Evolutionary conservation across 148 eudicot species (phyloP).

Genomic region (Rhododendron simsii): DNA sequence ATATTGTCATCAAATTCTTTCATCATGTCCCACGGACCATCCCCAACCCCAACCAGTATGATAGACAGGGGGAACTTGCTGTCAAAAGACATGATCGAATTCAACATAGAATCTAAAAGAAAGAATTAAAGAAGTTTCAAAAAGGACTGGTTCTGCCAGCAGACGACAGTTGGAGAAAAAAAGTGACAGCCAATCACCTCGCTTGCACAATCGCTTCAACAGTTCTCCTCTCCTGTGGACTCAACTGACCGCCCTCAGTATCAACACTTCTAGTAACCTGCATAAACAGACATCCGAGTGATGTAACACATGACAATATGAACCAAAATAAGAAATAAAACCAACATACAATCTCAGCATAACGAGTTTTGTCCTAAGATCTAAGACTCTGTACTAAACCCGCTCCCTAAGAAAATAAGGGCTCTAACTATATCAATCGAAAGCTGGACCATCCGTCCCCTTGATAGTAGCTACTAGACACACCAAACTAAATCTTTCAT

Average conservation of each 20-base stretch:
- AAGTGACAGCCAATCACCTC: slow-evolving; percentile 36
- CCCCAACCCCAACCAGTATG: slow-evolving; percentile 95
- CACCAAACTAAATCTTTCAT: not conserved
- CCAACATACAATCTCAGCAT: not conserved
- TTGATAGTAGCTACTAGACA: not conserved
- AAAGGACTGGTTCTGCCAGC: not conserved
- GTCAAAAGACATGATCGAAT: slow-evolving; percentile 15
- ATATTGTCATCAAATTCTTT: slow-evolving; percentile 94
- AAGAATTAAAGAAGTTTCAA: not conserved
- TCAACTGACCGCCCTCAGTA: slow-evolving; percentile 62
- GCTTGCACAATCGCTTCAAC: slow-evolving; percentile 87
- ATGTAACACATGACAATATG: not conserved
- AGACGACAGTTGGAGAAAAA: not conserved
- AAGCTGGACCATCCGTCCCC: not conserved
- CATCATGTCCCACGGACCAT: slow-evolving; percentile 99
- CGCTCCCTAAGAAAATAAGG: not conserved
- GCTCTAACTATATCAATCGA: not conserved
- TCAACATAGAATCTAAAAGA: slow-evolving; percentile 4
- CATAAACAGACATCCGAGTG: slow-evolving; percentile 6
- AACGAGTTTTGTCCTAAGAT: not conserved
- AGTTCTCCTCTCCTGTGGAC: slow-evolving; percentile 88
- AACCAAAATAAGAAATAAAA: not conserved
- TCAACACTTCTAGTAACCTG: slow-evolving; percentile 98
- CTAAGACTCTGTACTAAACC: not conserved
- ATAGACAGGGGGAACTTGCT: slow-evolving; percentile 94